These are phyloP conservation scores for Termitomyces sp. DNA, from an alignment of 768 basidiomycete species.

Conservation along the genomic window DNA sequence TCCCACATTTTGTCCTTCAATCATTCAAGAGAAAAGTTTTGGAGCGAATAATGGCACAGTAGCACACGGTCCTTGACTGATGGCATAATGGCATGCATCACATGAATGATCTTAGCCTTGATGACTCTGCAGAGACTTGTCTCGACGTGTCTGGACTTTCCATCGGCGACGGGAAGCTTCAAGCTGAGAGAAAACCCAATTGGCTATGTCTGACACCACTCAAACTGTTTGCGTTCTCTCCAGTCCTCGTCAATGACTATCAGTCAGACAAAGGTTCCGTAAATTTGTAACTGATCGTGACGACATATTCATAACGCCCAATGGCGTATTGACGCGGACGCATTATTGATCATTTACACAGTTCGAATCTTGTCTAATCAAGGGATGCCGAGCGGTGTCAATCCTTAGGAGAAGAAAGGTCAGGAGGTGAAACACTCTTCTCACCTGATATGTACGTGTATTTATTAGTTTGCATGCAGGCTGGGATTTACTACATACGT, in stretches of 20 bases:
- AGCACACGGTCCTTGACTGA: background rate
- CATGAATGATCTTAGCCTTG: constrained; percentile 5
- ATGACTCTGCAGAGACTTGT: background rate
- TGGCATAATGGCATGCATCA: background rate
- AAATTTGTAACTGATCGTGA: background rate
- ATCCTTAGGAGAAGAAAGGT: background rate
- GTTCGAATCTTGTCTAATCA: constrained; percentile 4
- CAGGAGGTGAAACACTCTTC: background rate
- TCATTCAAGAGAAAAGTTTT: background rate
- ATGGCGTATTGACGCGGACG: background rate
- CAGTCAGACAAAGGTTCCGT: background rate
- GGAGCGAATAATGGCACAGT: constrained; percentile 1
- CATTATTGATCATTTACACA: constrained; percentile 1
- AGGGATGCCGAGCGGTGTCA: constrained; percentile 5
- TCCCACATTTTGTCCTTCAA: background rate
- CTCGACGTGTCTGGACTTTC: no score
- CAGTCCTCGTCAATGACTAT: background rate
- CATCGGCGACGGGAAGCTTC: background rate
- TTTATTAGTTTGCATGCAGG: background rate
- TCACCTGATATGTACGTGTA: background rate
- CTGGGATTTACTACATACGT: background rate
- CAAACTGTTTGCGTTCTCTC: background rate
- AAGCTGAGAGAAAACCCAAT: background rate
- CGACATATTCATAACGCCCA: background rate
- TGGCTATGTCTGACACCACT: background rate